phyloP scores from a whole-genome alignment of 208 protist species.

The Leishmania mexicana region DNA sequence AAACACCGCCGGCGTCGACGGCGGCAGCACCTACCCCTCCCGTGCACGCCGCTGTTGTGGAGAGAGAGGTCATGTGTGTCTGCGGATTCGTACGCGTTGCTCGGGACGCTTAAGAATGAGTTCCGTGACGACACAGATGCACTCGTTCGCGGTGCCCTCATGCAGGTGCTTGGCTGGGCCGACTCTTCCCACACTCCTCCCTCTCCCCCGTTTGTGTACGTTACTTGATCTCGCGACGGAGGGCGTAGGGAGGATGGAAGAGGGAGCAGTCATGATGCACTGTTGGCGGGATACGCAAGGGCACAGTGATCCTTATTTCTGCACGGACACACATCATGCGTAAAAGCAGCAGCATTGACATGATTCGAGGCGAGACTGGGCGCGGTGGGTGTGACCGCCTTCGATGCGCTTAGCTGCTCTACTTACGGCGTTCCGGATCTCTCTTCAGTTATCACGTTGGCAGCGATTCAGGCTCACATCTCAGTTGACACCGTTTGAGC shows the following conservation, averaged over 20 bases:
- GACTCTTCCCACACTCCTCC: neutral
- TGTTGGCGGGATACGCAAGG: neutral
- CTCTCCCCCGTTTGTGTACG: neutral
- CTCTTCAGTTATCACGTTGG: neutral
- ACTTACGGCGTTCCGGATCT: neutral
- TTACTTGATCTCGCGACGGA: neutral
- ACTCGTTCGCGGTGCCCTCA: neutral
- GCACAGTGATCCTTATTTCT: neutral
- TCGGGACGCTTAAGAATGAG: neutral
- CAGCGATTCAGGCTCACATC: neutral
- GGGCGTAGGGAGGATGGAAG: neutral
- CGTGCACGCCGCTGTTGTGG: neutral
- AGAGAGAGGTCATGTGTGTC: neutral
- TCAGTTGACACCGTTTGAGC: neutral
- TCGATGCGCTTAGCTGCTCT: neutral
- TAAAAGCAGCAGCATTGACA: neutral
- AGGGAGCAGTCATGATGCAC: neutral
- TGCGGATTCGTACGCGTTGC: too few species aligned
- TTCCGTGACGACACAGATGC: neutral
- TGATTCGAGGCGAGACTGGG: neutral
- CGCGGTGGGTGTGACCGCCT: neutral
- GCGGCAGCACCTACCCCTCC: neutral
- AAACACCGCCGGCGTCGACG: neutral
- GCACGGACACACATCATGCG: neutral
- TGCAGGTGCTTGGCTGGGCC: neutral